Percentiles rank a stretch among this genome's conserved stretches.
These are phyloP conservation scores for Apophysomyces ossiformis DNA, from an alignment of 371 early-diverging fungal species.

Conservation along the genomic window DNA sequence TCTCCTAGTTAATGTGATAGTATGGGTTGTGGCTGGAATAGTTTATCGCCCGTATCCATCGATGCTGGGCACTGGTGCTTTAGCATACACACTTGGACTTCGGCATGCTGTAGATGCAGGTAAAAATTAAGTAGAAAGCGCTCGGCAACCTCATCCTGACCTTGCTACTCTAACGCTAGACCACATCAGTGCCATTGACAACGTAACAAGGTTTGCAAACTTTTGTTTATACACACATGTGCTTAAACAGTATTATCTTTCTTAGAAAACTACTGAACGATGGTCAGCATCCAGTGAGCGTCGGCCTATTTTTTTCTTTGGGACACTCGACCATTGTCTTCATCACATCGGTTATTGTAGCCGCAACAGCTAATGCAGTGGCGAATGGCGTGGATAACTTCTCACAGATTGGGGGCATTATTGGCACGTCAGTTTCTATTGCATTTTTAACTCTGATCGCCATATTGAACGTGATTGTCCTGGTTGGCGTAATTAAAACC, in stretches of 20 bases:
- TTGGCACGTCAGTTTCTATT: slow-evolving; percentile 65
- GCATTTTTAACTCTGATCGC: slow-evolving; percentile 65
- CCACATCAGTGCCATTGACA: slow-evolving; percentile 79
- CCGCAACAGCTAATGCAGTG: slow-evolving; percentile 55
- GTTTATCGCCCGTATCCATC: slow-evolving; percentile 46
- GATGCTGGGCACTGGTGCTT: slow-evolving; percentile 51
- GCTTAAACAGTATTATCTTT: neutral
- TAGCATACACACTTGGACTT: slow-evolving; percentile 71
- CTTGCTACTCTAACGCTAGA: slow-evolving; percentile 28
- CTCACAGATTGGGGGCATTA: slow-evolving; percentile 53
- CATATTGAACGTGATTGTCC: slow-evolving; percentile 54
- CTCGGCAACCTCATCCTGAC: too few relatives aligned
- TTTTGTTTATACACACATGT: neutral
- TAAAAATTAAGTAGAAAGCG: slow-evolving; percentile 8
- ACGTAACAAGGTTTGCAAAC: slow-evolving; percentile 48
- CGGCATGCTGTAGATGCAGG: slow-evolving; percentile 75
- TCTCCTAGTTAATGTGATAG: slow-evolving; percentile 35
- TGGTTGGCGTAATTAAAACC: slow-evolving; percentile 46
- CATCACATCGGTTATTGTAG: slow-evolving; percentile 57
- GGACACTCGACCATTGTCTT: slow-evolving; percentile 75
- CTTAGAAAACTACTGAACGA: slow-evolving; percentile 56
- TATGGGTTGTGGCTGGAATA: slow-evolving; percentile 50
- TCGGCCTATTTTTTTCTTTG: slow-evolving; percentile 70
- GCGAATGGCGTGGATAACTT: slow-evolving; percentile 53
- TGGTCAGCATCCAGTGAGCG: slow-evolving; percentile 53